These are phyloP conservation scores for Serendipita sp. DNA, from an alignment of 1,284 basidiomycete species.

Conservation along the genomic window DNA sequence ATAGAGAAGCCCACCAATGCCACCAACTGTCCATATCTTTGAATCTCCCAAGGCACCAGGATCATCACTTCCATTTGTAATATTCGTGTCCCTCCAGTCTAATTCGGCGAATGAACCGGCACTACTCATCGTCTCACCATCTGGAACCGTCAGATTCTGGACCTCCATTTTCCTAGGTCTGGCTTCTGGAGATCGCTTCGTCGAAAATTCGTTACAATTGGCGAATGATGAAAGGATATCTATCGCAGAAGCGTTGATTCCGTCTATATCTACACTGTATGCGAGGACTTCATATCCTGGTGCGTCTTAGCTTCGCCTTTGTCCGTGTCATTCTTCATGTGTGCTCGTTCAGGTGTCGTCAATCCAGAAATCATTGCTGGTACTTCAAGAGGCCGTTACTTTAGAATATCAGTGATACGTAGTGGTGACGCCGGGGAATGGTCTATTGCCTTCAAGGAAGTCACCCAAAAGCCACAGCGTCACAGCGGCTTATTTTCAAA, in stretches of 20 bases:
- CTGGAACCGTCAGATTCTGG: slow-evolving; percentile 61
- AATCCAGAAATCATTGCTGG: slow-evolving; percentile 31
- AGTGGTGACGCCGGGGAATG: slow-evolving; percentile 7
- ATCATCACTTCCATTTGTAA: slow-evolving; percentile 43
- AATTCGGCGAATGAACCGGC: slow-evolving; percentile 55
- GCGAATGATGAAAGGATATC: neutral
- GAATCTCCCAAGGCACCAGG: slow-evolving; percentile 28
- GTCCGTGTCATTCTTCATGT: too few species aligned
- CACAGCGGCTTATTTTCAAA: slow-evolving; percentile 6
- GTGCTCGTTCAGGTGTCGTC: neutral
- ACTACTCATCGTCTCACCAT: slow-evolving; percentile 49
- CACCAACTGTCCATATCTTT: slow-evolving; percentile 71
- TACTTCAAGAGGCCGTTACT: slow-evolving; percentile 50
- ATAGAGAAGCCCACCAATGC: slow-evolving; percentile 41
- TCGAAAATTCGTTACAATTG: slow-evolving; percentile 13
- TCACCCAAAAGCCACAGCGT: neutral
- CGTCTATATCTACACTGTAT: neutral
- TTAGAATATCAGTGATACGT: slow-evolving; percentile 36
- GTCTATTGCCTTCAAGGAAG: neutral
- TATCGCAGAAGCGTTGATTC: neutral
- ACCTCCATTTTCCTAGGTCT: slow-evolving; percentile 66
- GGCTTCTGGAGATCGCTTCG: slow-evolving; percentile 61
- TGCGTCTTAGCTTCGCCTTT: too few species aligned
- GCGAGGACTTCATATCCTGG: too few species aligned
- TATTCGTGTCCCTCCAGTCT: slow-evolving; percentile 47